A percentile compares a stretch with the other conserved stretches of the same genome.
phyloP scores from a whole-genome alignment of 805 yeast species.

The Cyberlindnera euphorbiae region DNA sequence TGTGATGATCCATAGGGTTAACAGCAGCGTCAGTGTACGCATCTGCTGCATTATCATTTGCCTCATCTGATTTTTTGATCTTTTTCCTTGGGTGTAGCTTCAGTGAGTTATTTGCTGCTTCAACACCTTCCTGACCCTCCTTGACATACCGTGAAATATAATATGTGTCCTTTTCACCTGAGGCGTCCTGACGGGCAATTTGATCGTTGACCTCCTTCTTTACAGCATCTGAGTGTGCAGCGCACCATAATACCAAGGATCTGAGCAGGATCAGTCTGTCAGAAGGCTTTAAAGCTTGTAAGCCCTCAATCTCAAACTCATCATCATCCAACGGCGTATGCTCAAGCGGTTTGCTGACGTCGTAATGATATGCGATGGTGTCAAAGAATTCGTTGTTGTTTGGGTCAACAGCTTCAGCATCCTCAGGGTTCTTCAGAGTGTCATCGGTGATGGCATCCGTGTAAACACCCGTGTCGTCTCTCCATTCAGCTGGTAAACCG shows the following conservation, averaged over 20 bases:
- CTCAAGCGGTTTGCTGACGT: slow-evolving; percentile 12
- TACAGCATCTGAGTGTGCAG: slow-evolving; percentile 16
- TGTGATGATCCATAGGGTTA: slow-evolving; percentile 18
- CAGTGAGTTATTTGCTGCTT: slow-evolving; percentile 13
- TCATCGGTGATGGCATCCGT: slow-evolving; percentile 5
- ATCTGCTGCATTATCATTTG: slow-evolving; percentile 3
- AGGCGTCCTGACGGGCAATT: slow-evolving; percentile 15
- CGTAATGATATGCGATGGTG: slow-evolving; percentile 9
- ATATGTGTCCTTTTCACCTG: slow-evolving; percentile 24
- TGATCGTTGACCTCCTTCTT: slow-evolving; percentile 11
- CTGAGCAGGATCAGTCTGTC: slow-evolving; percentile 23
- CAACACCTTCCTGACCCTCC: slow-evolving; percentile 21
- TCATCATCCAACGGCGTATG: slow-evolving; percentile 21
- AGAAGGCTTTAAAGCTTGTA: slow-evolving; percentile 17
- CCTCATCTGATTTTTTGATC: slow-evolving; percentile 8
- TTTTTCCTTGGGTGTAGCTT: slow-evolving; percentile 15
- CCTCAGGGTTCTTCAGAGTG: slow-evolving; percentile 4
- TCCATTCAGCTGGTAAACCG: slow-evolving; percentile 28
- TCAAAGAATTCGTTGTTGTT: slow-evolving; percentile 18
- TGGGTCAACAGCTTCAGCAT: slow-evolving; percentile 21
- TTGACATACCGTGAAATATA: slow-evolving; percentile 23
- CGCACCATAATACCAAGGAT: slow-evolving; percentile 21
- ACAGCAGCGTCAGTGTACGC: slow-evolving; percentile 17
- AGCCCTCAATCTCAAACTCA: slow-evolving; percentile 16
- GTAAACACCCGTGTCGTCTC: slow-evolving; percentile 22